phyloP scores from a whole-genome alignment of 192 early-diverging fungal species.

The Oehlia diaphana region DNA sequence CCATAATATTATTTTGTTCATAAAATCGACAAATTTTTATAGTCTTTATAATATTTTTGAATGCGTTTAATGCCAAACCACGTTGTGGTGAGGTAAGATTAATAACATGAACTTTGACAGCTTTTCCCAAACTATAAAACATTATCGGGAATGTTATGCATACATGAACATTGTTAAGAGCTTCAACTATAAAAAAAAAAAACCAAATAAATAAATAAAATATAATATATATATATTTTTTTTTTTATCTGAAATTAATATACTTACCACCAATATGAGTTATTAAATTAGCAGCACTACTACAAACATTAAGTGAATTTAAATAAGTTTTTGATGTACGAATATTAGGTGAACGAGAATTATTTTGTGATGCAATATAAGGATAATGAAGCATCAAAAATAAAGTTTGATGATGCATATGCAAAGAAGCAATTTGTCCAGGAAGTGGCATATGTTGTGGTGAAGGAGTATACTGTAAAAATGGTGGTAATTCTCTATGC shows the following conservation, averaged over 20 bases:
- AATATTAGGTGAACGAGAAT: not conserved
- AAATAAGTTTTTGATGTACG: constrained; percentile 7
- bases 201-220: not conserved
- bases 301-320: constrained; percentile 20
- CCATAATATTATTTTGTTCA: constrained; percentile 15
- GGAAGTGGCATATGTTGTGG: constrained; percentile 17
- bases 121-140: constrained; percentile 24
- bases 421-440: constrained; percentile 19
- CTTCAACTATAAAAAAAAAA: constrained; percentile 17
- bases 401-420: constrained; percentile 27
- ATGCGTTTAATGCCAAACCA: constrained; percentile 8
- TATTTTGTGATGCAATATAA: constrained; percentile 14
- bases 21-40: constrained; percentile 24
- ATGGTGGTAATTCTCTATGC: constrained; percentile 42
- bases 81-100: constrained; percentile 18
- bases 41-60: constrained; percentile 14
- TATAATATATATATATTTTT: too few species aligned
- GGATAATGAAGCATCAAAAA: constrained; percentile 25
- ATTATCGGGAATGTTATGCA: constrained; percentile 26
- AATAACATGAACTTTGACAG: constrained; percentile 22
- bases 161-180: constrained; percentile 26
- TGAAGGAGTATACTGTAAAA: constrained; percentile 39
- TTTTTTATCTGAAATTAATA: too few species aligned
- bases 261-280: constrained; percentile 25
- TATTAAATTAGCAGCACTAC: constrained; percentile 5